Conservation (phyloP, 78 protist genomes). For the Tieghemostelium lacteum region DNA sequence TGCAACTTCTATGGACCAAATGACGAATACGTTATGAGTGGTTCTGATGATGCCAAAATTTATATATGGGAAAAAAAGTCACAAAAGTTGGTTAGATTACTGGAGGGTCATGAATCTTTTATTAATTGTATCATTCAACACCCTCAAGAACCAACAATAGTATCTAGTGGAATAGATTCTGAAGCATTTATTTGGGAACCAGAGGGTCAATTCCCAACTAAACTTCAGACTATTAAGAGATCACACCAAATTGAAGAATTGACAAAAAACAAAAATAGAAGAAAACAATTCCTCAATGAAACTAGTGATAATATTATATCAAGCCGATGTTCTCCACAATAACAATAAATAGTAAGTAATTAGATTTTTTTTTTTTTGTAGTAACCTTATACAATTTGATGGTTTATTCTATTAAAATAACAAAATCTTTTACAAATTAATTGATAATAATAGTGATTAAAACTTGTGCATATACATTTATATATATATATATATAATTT, state of each 20-base stretch:
- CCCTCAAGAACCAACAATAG: constrained; percentile 46
- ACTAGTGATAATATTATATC: background rate
- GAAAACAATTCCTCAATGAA: background rate
- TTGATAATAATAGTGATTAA: too few relatives aligned
- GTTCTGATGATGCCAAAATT: constrained; percentile 58
- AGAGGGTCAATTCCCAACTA: constrained; percentile 10
- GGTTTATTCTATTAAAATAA: too few relatives aligned
- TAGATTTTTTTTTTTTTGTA: too few relatives aligned
- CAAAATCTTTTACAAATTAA: too few relatives aligned
- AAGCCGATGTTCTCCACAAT: background rate
- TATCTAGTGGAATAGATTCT: constrained; percentile 42
- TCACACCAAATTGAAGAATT: background rate
- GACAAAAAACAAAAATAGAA: background rate
- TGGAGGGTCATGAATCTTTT: constrained; percentile 52
- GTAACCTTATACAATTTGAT: too few relatives aligned
- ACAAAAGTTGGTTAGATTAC: constrained; percentile 35
- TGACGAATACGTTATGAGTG: constrained; percentile 68
- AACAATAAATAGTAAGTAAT: too few relatives aligned
- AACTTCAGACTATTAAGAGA: constrained; percentile 1
- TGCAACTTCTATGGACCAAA: constrained; percentile 79
- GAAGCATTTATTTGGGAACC: constrained; percentile 57
- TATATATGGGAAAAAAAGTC: constrained; percentile 79
- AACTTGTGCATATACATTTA: too few relatives aligned
- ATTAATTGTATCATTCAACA: constrained; percentile 50
- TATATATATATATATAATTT: too few relatives aligned